Evolutionary conservation across 495 filamentous ascomycete species (phyloP).

Genomic region (Penicillium fimorum): DNA sequence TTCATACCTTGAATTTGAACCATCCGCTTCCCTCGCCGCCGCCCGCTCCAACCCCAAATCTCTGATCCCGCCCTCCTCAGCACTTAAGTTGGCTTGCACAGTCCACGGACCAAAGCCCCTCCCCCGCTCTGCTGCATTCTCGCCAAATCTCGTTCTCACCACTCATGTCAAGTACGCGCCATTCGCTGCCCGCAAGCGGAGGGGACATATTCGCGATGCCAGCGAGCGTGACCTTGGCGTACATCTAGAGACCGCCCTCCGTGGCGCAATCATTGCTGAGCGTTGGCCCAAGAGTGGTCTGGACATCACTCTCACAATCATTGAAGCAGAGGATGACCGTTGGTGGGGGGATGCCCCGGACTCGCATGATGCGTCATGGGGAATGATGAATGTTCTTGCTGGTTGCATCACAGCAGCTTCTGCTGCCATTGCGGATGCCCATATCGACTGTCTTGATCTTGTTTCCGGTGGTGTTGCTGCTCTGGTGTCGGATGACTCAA

Average conservation of each 20-base stretch:
- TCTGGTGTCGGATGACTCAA: constrained; percentile 53
- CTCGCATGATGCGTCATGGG: constrained; percentile 57
- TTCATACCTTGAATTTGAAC: constrained; percentile 85
- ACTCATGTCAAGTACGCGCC: constrained; percentile 95
- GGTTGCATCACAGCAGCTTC: constrained; percentile 92
- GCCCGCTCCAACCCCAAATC: constrained; percentile 48
- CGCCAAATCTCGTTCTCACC: constrained; percentile 83
- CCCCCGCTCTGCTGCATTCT: constrained; percentile 83
- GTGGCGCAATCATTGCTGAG: constrained; percentile 85
- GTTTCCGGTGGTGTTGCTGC: constrained; percentile 88
- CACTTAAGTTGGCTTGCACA: constrained; percentile 85
- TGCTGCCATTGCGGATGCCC: constrained; percentile 92
- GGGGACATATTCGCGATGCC: constrained; percentile 83
- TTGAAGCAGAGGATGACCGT: constrained; percentile 83
- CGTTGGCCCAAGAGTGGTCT: constrained; percentile 96
- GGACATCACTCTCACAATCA: constrained; percentile 84
- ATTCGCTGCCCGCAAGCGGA: constrained; percentile 78
- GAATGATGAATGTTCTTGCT: constrained; percentile 85
- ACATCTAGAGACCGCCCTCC: constrained; percentile 85
- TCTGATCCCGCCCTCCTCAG: constrained; percentile 52
- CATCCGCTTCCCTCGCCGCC: constrained; percentile 49
- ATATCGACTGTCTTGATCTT: constrained; percentile 92
- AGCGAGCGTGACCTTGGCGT: constrained; percentile 86
- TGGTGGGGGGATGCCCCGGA: constrained; percentile 55
- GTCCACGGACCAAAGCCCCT: constrained; percentile 92